phyloP scores from a whole-genome alignment of 306 rosid species.

The Elaeagnus macrophylla region DNA sequence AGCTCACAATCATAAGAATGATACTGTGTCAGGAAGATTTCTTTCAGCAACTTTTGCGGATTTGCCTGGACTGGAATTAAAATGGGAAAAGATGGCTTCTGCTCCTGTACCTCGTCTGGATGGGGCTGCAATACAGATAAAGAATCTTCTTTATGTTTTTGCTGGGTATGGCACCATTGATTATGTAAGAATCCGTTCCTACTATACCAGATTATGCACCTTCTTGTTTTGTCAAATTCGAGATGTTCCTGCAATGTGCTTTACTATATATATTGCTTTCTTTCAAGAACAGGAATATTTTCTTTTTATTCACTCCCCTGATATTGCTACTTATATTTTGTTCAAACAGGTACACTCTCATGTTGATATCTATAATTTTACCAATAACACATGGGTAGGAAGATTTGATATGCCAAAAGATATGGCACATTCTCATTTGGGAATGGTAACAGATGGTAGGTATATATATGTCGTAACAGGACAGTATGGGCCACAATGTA shows the following conservation, averaged over 20 bases:
- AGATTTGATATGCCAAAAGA: constrained; percentile 63
- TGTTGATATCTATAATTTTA: constrained; percentile 64
- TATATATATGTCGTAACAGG: constrained; percentile 70
- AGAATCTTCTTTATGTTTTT: constrained; percentile 55
- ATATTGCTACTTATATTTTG: constrained; percentile 5
- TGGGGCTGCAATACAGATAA: constrained; percentile 69
- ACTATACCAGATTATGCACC: background rate
- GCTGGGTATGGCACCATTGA: constrained; percentile 65
- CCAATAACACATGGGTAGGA: constrained; percentile 47
- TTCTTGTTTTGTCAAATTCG: background rate
- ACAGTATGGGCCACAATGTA: constrained; percentile 79
- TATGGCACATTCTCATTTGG: constrained; percentile 88
- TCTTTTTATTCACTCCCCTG: background rate
- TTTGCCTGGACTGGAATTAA: constrained; percentile 62
- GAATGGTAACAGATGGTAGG: constrained; percentile 78
- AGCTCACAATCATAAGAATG: constrained; percentile 9
- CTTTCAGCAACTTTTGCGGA: constrained; percentile 65
- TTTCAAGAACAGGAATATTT: background rate
- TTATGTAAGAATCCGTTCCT: constrained; percentile 38
- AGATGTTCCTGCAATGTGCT: background rate
- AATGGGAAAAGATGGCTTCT: constrained; percentile 70
- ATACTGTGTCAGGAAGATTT: constrained; percentile 22
- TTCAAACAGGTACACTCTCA: constrained; percentile 72
- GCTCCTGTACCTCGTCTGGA: constrained; percentile 88
- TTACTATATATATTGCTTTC: background rate